Base-by-base conservation (phyloP, 75 land plant genomes). In the Pseudotsuga menziesii region DNA sequence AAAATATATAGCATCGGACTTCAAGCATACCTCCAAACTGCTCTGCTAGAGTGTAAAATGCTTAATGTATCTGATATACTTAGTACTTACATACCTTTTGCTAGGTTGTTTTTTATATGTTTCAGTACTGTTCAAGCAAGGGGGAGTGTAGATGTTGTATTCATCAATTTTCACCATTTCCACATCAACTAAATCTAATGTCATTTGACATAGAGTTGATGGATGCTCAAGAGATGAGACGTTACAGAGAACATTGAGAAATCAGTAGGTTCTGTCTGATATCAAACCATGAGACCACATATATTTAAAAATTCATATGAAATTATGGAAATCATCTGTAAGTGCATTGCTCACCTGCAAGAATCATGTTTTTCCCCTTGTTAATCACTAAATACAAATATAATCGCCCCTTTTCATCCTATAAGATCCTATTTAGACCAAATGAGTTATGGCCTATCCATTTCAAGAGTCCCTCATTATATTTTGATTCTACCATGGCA, bases 281-380 rank as follows among this genome's bases (percentile, higher is more conserved):
- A 96, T 90, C 78, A 96, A 72, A 60, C 94, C 96, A 82, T 90
- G 91, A 22, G 88, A 79, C 94, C 94, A 93, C 96, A 91, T 86
- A 75, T 87, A 96, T 80, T 96, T 92, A 58, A 96, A 85, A 4
- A 88, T 82, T n/a, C 98, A 96, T 56, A 96, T 61, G 69, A 79
- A 82, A 80, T 96, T 97, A 82, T 89, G 88, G 62, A 87, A 88
- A 74, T 88, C 88, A 80, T 96, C 94, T n/a, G 89, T 88, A 14
- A 96, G 89, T 73, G 91, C 94, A 83, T 96, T 96, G 12, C 98
- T 97, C 3, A 94, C 92, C 98, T 92, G 84, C 63, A 85, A 44
- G 14, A 61, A 19, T 19, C 23, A 71, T 71, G n/a, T 0, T 16
- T 32, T 63, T 63, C 9, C 67, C 12, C 4, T 5, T 63, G 5